phyloP scores from a whole-genome alignment of 768 basidiomycete species.

The Panus rudis region DNA sequence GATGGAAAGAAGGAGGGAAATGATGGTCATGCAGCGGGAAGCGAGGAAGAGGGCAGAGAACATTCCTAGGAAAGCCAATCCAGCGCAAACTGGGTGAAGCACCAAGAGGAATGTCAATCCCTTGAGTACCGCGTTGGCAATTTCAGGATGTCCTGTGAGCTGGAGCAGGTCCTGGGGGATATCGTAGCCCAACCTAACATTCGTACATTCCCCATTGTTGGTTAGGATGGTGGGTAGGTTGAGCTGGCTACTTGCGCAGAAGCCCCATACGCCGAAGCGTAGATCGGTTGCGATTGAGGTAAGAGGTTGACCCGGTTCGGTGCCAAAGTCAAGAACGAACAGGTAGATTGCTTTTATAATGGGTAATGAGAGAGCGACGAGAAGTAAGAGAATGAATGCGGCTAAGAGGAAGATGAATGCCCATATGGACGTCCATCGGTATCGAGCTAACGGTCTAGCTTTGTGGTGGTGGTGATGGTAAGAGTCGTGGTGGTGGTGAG shows the following conservation, averaged over 20 bases:
- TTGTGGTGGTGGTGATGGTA: not conserved
- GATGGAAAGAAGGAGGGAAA: conserved; percentile 52
- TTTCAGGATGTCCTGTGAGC: conserved; percentile 36
- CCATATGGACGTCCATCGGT: conserved; percentile 40
- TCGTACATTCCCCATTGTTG: conserved; percentile 46
- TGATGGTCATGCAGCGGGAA: conserved; percentile 47
- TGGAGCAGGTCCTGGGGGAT: conserved; percentile 36
- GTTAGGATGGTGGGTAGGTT: conserved; percentile 31
- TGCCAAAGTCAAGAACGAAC: conserved; percentile 37
- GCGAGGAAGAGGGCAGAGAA: conserved; percentile 52
- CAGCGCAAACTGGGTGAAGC: conserved; percentile 63
- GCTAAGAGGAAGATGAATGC: conserved; percentile 45
- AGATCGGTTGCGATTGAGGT: conserved; percentile 54
- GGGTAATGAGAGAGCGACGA: conserved; percentile 69
- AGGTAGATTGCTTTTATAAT: conserved; percentile 69
- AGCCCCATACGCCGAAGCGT: conserved; percentile 78
- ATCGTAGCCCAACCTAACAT: conserved; percentile 63
- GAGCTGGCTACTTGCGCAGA: conserved; percentile 47
- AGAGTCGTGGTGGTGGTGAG: not conserved
- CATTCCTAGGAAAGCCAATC: conserved; percentile 47
- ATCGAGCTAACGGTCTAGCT: conserved; percentile 16
- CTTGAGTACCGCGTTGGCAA: conserved; percentile 42
- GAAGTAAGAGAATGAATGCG: conserved; percentile 67
- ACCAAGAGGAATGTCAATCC: conserved; percentile 44
- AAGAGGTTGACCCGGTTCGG: conserved; percentile 24